phyloP scores from a whole-genome alignment of 345 rosid species.

The Brassica carinata region DNA sequence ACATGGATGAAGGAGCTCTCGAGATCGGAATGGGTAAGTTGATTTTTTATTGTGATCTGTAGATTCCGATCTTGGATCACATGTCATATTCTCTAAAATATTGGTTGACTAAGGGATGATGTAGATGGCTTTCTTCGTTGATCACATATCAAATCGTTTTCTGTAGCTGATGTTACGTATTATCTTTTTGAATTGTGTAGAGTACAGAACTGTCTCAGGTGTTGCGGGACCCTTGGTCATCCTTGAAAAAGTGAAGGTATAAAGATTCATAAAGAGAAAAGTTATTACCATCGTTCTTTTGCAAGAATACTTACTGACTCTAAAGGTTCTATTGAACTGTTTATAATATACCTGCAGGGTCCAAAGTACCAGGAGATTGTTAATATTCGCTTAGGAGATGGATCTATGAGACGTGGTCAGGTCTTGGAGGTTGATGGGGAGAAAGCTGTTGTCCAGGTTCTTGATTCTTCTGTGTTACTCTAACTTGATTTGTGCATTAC shows the following conservation, averaged over 20 bases:
- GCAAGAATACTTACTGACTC: not conserved
- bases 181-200: conserved; percentile 46
- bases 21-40: conserved; percentile 92
- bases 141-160: not conserved
- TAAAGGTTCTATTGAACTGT: not conserved
- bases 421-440: conserved; percentile 99
- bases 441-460: conserved; percentile 96
- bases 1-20: conserved; percentile 71
- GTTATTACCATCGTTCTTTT: not conserved
- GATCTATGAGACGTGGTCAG: conserved; percentile 92
- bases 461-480: not conserved
- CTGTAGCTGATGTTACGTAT: conserved; percentile 6
- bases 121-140: not conserved
- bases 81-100: not conserved
- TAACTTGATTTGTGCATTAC: not conserved
- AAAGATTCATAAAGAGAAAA: not conserved
- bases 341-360: conserved; percentile 51
- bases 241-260: conserved; percentile 96
- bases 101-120: conserved; percentile 10
- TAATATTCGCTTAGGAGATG: conserved; percentile 92
- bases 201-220: conserved; percentile 96
- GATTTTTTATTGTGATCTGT: not conserved
- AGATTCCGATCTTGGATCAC: conserved; percentile 13
- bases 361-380: conserved; percentile 99
- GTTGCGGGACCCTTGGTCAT: conserved; percentile 99